A percentile compares a stretch with the other conserved stretches of the same genome.
These are phyloP conservation scores for Mycena citricolor DNA, from an alignment of 1,284 basidiomycete genomes.

Conservation along the genomic window DNA sequence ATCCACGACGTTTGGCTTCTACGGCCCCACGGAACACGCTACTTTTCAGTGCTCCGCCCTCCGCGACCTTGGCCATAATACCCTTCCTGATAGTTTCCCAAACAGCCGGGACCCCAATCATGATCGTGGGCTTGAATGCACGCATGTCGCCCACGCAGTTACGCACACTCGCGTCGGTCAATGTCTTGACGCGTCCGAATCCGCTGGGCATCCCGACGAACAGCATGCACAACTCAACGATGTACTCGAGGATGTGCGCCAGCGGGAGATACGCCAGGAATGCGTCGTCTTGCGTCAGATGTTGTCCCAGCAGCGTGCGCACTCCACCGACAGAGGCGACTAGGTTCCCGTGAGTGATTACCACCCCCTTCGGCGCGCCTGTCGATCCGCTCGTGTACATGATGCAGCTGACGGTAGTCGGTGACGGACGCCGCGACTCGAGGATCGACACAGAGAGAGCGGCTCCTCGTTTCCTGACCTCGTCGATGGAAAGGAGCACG, in stretches of 20 bases:
- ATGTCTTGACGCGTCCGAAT: slow-evolving; percentile 94
- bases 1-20: slow-evolving; percentile 61
- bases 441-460: slow-evolving; percentile 51
- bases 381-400: slow-evolving; percentile 98
- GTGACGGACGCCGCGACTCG: slow-evolving; percentile 54
- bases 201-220: slow-evolving; percentile 77
- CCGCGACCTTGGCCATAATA: slow-evolving; percentile 78
- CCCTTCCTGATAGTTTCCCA: slow-evolving; percentile 95
- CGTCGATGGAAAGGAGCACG: slow-evolving; percentile 63
- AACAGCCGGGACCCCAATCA: slow-evolving; percentile 91
- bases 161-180: slow-evolving; percentile 88
- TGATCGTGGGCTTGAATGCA: slow-evolving; percentile 80
- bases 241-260: slow-evolving; percentile 87
- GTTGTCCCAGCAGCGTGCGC: slow-evolving; percentile 74
- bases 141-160: slow-evolving; percentile 90
- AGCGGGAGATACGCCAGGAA: slow-evolving; percentile 92
- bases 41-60: slow-evolving; percentile 69
- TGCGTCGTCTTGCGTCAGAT: slow-evolving; percentile 66
- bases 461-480: slow-evolving; percentile 67
- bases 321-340: slow-evolving; percentile 84
- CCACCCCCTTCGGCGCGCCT: slow-evolving; percentile 91
- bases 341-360: slow-evolving; percentile 87
- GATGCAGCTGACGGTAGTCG: slow-evolving; percentile 80
- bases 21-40: slow-evolving; percentile 73
- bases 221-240: slow-evolving; percentile 71